A percentile compares a stretch with the other conserved stretches of the same genome.
Conservation (phyloP, 345 rosid genomes). For the Punica granatum region DNA sequence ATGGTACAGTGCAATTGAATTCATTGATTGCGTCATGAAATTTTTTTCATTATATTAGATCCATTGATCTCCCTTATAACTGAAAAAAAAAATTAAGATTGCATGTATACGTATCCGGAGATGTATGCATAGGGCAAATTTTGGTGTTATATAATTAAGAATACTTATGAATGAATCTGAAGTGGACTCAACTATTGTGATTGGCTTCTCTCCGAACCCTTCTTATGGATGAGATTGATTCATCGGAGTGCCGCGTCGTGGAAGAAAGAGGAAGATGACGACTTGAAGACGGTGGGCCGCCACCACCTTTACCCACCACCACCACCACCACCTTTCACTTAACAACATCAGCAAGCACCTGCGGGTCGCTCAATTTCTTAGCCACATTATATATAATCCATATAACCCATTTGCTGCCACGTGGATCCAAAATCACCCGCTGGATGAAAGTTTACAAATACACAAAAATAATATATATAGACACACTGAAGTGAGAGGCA, state of each 20-base stretch:
- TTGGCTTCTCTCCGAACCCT: background rate
- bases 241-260: conserved; percentile 5
- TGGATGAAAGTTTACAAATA: background rate
- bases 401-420: background rate
- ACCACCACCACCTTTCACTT: background rate
- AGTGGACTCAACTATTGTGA: background rate
- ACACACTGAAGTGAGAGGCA: too few species aligned
- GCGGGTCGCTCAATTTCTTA: background rate
- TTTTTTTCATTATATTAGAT: too few species aligned
- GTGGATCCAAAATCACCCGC: background rate
- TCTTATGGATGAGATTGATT: background rate
- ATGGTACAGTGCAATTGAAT: too few species aligned
- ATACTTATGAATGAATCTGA: background rate
- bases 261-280: conserved; percentile 1
- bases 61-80: too few species aligned
- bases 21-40: too few species aligned
- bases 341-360: background rate
- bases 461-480: background rate
- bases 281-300: background rate
- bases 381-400: background rate
- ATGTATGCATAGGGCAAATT: too few species aligned
- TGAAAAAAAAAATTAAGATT: too few species aligned
- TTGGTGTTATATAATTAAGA: background rate
- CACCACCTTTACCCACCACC: background rate
- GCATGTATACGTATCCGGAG: too few species aligned